phyloP scores from a whole-genome alignment of 2,329 filamentous ascomycete species.

The Leptographium wingfieldii region DNA sequence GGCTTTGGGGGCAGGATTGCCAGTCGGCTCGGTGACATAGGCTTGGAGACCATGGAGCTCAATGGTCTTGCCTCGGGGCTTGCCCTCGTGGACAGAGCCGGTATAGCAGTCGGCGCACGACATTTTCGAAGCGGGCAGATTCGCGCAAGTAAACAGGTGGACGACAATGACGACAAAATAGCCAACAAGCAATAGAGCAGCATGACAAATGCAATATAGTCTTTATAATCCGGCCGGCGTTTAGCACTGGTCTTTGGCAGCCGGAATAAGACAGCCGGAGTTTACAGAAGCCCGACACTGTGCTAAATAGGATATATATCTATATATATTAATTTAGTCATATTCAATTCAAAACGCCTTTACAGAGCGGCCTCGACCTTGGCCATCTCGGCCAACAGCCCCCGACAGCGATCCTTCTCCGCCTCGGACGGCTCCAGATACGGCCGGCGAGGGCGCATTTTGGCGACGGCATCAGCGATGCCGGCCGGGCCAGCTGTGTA shows the following conservation, averaged over 20 bases:
- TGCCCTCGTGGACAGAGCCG: conserved; percentile 31
- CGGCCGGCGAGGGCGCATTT: conserved; percentile 47
- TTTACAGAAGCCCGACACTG: background rate
- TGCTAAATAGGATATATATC: too few relatives aligned
- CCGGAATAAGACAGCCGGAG: background rate
- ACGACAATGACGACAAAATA: background rate
- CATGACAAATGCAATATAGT: background rate
- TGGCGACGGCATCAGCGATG: conserved; percentile 44
- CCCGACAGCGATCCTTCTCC: conserved; percentile 28
- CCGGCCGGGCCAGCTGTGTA: conserved; percentile 41
- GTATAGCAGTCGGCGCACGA: conserved; percentile 30
- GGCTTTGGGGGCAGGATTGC: conserved; percentile 25
- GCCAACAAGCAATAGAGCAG: background rate
- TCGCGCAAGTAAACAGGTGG: too few relatives aligned
- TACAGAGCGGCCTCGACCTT: conserved; percentile 19
- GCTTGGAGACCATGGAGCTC: conserved; percentile 34
- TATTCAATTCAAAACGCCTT: too few relatives aligned
- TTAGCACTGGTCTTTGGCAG: background rate
- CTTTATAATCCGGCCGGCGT: background rate
- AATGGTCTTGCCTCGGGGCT: conserved; percentile 29
- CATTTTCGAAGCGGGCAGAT: conserved; percentile 11
- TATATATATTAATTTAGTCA: background rate
- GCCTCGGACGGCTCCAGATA: conserved; percentile 37
- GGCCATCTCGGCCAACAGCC: conserved; percentile 28
- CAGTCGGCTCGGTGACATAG: conserved; percentile 29